phyloP scores from a whole-genome alignment of 257 asterid genomes.

The Marsdenia floribunda region DNA sequence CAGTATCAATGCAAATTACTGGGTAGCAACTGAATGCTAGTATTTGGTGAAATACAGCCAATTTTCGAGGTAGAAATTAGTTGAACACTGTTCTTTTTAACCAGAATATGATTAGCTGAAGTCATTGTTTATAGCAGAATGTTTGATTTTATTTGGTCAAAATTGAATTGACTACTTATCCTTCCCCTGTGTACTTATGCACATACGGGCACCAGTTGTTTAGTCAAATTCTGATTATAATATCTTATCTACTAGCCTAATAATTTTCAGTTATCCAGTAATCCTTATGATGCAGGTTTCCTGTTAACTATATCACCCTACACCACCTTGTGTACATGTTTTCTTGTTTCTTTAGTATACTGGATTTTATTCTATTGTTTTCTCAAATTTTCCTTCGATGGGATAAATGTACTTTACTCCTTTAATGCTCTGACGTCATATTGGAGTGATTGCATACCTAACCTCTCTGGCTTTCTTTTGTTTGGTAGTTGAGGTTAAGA shows the following conservation, averaged over 20 bases:
- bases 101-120: not conserved
- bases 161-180: not conserved
- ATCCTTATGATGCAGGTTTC: no score
- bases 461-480: slow-evolving; percentile 13
- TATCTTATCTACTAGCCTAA: not conserved
- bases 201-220: not conserved
- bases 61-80: not conserved
- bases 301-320: no score
- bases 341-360: not conserved
- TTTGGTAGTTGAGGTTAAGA: slow-evolving; percentile 74
- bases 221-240: not conserved
- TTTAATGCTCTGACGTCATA: not conserved
- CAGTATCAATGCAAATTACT: not conserved
- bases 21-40: not conserved
- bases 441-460: slow-evolving; percentile 6
- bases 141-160: not conserved
- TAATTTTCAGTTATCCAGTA: not conserved
- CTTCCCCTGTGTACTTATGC: not conserved
- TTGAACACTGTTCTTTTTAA: not conserved
- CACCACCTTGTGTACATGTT: not conserved
- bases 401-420: not conserved
- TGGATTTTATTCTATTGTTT: not conserved
- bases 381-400: not conserved
- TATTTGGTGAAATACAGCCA: not conserved
- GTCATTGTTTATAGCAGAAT: not conserved